phyloP scores from a whole-genome alignment of 441 rosid genomes.

The Syzygium syzygioides region DNA sequence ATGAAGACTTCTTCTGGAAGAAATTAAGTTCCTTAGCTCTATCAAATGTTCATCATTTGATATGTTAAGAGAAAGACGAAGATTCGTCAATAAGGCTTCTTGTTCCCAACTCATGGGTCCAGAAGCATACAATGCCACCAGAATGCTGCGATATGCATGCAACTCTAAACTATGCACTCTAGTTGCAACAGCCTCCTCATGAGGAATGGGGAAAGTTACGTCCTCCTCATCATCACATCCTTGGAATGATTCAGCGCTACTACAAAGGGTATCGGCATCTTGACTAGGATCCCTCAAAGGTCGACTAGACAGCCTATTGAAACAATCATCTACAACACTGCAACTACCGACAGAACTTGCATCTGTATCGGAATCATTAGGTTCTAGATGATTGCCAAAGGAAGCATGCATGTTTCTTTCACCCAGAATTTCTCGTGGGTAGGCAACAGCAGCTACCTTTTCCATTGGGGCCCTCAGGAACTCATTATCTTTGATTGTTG shows the following conservation, averaged over 20 bases:
- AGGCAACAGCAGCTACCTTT: conserved; percentile 56
- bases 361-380: conserved; percentile 38
- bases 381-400: conserved; percentile 23
- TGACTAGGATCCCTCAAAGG: background rate
- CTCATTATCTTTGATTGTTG: conserved; percentile 19
- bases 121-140: conserved; percentile 28
- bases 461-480: conserved; percentile 7
- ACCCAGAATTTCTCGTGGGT: conserved; percentile 21
- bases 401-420: conserved; percentile 7
- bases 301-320: conserved; percentile 14
- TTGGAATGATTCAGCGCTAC: background rate
- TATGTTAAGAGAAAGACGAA: conserved; percentile 28
- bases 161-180: conserved; percentile 27
- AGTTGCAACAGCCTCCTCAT: background rate
- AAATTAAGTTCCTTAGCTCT: conserved; percentile 24
- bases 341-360: conserved; percentile 68
- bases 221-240: background rate
- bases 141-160: conserved; percentile 20
- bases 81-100: conserved; percentile 28
- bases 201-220: background rate
- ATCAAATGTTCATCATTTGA: conserved; percentile 32
- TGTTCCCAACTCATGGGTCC: conserved; percentile 37
- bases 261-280: background rate
- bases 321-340: conserved; percentile 36
- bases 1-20: background rate